phyloP scores from a whole-genome alignment of 75 land plant genomes.

The Larix kaempferi region DNA sequence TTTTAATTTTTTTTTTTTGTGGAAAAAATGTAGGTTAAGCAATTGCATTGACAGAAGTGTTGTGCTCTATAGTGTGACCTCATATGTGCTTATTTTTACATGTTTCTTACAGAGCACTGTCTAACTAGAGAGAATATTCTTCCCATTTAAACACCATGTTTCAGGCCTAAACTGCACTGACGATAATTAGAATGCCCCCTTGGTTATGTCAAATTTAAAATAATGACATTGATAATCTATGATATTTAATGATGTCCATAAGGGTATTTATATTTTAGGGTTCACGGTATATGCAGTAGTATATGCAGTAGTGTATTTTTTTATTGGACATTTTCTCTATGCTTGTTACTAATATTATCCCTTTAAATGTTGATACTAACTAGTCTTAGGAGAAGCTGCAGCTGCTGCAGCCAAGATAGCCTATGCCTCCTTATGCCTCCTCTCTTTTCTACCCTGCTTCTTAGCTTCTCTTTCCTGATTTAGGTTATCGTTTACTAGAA shows the following conservation, averaged over 20 bases:
- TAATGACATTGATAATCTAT: background rate
- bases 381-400: too few species aligned
- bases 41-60: too few species aligned
- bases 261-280: background rate
- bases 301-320: background rate
- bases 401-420: too few species aligned
- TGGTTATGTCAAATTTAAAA: background rate
- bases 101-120: too few species aligned
- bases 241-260: background rate
- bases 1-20: too few species aligned
- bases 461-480: too few species aligned
- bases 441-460: too few species aligned
- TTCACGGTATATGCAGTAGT: too few species aligned
- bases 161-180: background rate
- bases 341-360: background rate
- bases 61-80: background rate
- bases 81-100: background rate
- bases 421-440: too few species aligned
- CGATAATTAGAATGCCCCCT: background rate
- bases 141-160: background rate
- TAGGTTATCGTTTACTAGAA: too few species aligned
- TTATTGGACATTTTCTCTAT: background rate
- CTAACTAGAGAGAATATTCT: background rate
- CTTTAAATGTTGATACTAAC: background rate
- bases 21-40: too few species aligned